Percentiles rank a stretch among this genome's conserved stretches.
Conservation (phyloP, 345 rosid species). For the Acer negundo region DNA sequence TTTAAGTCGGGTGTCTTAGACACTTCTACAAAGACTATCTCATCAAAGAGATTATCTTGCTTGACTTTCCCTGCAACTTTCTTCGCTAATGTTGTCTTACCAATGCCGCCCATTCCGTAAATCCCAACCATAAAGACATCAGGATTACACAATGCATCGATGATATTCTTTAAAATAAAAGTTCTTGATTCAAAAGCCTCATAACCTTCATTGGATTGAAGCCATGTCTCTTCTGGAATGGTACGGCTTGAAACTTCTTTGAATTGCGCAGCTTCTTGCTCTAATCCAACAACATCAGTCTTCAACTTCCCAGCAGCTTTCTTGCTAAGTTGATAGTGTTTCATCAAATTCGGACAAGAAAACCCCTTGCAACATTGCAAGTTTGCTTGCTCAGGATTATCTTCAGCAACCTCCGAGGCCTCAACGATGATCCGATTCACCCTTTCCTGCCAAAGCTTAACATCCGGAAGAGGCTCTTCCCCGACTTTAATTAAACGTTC, state of each 20-base stretch:
- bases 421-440: too few species aligned
- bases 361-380: too few species aligned
- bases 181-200: neutral
- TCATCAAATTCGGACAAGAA: too few species aligned
- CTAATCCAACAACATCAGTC: too few species aligned
- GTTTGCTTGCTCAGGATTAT: too few species aligned
- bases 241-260: neutral
- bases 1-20: neutral
- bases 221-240: neutral
- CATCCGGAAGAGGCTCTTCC: too few species aligned
- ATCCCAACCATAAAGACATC: neutral
- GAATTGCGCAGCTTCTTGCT: too few species aligned
- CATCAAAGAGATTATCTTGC: neutral
- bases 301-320: too few species aligned
- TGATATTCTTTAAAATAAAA: neutral
- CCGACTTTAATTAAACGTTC: too few species aligned
- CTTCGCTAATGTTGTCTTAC: slow-evolving; percentile 3
- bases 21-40: neutral
- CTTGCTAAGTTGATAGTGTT: too few species aligned
- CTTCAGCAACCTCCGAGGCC: too few species aligned
- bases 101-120: slow-evolving; percentile 12
- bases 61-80: neutral
- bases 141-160: neutral
- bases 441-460: too few species aligned
- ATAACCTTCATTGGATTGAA: neutral